phyloP scores from a whole-genome alignment of 1,284 basidiomycete species.

The Stereum hirsutum region DNA sequence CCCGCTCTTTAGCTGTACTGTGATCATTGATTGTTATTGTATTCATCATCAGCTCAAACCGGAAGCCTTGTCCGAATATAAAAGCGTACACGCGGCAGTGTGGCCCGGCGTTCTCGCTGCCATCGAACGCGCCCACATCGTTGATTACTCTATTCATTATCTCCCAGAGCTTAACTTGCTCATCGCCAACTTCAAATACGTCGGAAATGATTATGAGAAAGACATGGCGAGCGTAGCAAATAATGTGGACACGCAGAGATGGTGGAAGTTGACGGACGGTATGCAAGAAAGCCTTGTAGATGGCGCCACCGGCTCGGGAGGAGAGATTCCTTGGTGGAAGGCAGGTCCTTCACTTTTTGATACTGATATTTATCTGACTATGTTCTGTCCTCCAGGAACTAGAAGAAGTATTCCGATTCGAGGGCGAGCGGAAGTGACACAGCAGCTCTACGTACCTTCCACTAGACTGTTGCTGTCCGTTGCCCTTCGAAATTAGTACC shows the following conservation, averaged over 20 bases:
- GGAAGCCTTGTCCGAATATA: conserved; percentile 57
- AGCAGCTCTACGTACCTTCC: too few relatives aligned
- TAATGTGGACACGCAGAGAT: conserved; percentile 59
- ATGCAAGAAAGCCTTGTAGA: conserved; percentile 73
- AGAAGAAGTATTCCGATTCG: conserved; percentile 70
- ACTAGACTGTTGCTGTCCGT: too few relatives aligned
- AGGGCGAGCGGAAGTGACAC: conserved; percentile 33
- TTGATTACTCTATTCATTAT: conserved; percentile 73
- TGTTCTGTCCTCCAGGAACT: conserved; percentile 28
- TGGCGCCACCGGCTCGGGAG: conserved; percentile 60
- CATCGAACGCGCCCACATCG: conserved; percentile 56
- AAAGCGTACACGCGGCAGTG: conserved; percentile 51
- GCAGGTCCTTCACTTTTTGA: conserved; percentile 22
- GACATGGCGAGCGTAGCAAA: conserved; percentile 62
- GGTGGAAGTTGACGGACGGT: conserved; percentile 71
- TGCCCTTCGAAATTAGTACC: too few relatives aligned
- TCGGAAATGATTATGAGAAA: conserved; percentile 46
- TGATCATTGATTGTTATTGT: too few relatives aligned
- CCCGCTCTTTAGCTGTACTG: background rate
- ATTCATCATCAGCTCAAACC: conserved; percentile 45
- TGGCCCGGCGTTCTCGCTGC: conserved; percentile 69
- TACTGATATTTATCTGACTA: background rate
- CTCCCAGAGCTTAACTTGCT: conserved; percentile 54
- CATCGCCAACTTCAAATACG: conserved; percentile 64
- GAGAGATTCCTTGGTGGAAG: conserved; percentile 66